phyloP scores from a whole-genome alignment of 2,329 filamentous ascomycete genomes.

The Byssoonygena ceratinophila region DNA sequence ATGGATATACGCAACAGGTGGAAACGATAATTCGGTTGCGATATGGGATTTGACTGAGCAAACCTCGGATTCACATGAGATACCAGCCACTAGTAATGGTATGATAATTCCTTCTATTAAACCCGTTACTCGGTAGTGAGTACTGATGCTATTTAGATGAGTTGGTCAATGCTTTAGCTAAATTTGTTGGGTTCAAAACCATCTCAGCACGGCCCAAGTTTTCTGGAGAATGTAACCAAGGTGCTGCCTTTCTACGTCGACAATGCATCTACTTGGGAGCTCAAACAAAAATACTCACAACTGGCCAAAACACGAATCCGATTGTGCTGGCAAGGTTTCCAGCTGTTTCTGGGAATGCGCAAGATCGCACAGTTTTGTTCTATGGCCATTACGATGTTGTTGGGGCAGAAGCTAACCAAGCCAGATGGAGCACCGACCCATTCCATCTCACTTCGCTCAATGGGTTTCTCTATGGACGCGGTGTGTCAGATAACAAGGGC shows the following conservation, averaged over 20 bases:
- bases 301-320: constrained; percentile 69
- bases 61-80: constrained; percentile 35
- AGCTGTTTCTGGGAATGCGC: constrained; percentile 55
- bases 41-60: constrained; percentile 70
- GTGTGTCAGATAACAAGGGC: constrained; percentile 96
- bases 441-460: constrained; percentile 84
- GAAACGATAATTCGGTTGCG: constrained; percentile 79
- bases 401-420: constrained; percentile 68
- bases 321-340: constrained; percentile 86
- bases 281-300: constrained; percentile 79
- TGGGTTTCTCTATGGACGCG: constrained; percentile 87
- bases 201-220: constrained; percentile 79
- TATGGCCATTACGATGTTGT: constrained; percentile 99
- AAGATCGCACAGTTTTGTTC: constrained; percentile 79
- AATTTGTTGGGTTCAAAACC: constrained; percentile 86
- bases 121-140: neutral
- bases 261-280: constrained; percentile 89
- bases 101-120: constrained; percentile 15
- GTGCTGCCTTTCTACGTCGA: constrained; percentile 78
- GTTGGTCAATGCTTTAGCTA: constrained; percentile 59
- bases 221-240: constrained; percentile 81
- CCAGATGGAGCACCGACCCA: constrained; percentile 77
- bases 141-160: constrained; percentile 33
- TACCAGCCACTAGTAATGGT: constrained; percentile 49
- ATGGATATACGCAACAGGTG: constrained; percentile 85